Conservation (phyloP, 2,329 filamentous ascomycete species). For the Neoscytalidium dimidiatum region DNA sequence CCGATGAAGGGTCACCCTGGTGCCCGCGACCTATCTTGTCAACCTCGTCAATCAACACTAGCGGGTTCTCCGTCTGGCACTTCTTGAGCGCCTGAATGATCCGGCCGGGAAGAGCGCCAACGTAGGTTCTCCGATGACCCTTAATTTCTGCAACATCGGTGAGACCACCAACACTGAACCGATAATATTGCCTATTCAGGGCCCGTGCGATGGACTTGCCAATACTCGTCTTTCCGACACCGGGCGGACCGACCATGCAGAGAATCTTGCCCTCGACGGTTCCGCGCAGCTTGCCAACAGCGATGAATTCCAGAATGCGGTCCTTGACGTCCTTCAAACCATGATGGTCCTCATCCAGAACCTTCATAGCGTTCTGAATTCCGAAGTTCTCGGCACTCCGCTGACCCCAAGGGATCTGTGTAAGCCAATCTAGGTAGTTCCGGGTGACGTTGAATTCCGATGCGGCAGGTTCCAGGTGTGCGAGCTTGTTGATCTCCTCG, state of each 20-base stretch:
- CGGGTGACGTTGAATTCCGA: conserved; percentile 98
- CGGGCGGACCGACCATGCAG: conserved; percentile 94
- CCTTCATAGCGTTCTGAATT: conserved; percentile 84
- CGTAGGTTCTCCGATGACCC: conserved; percentile 93
- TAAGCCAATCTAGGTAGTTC: conserved; percentile 98
- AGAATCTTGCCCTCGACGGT: conserved; percentile 98
- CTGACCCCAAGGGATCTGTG: conserved; percentile 96
- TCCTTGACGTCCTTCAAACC: conserved; percentile 98
- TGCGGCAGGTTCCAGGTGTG: conserved; percentile 89
- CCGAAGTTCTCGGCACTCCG: conserved; percentile 95
- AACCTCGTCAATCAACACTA: conserved; percentile 95
- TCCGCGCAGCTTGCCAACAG: conserved; percentile 92
- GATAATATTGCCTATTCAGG: conserved; percentile 93
- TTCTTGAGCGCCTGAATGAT: conserved; percentile 99
- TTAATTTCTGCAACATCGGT: conserved; percentile 99
- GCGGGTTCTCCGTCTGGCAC: conserved; percentile 96
- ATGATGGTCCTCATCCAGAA: conserved; percentile 95
- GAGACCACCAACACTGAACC: conserved; percentile 95
- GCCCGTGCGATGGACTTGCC: conserved; percentile 97
- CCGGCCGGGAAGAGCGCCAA: conserved; percentile 89
- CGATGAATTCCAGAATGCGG: conserved; percentile 96
- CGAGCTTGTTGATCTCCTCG: conserved; percentile 95
- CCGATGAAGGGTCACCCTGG: conserved; percentile 94
- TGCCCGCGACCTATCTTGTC: conserved; percentile 98
- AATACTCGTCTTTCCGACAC: conserved; percentile 98